phyloP scores from a whole-genome alignment of 257 asterid genomes.

The Fraxinus americana region DNA sequence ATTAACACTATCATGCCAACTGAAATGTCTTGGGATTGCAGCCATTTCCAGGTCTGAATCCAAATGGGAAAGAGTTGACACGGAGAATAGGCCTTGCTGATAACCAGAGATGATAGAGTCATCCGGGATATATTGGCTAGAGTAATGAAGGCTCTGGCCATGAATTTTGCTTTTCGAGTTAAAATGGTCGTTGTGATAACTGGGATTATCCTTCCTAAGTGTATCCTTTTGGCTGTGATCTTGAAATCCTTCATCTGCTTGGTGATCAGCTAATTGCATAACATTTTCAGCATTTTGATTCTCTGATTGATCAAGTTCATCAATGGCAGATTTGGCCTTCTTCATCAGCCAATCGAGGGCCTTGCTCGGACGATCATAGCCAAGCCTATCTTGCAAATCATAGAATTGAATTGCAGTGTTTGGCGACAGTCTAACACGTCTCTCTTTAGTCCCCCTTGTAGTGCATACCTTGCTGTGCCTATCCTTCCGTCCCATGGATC shows the following conservation, averaged over 20 bases:
- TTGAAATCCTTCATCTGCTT: background rate
- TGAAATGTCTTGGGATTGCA: background rate
- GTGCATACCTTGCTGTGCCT: slow-evolving; percentile 63
- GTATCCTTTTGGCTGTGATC: background rate
- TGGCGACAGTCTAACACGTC: slow-evolving; percentile 57
- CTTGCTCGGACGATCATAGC: slow-evolving; percentile 61
- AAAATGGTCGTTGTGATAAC: no score
- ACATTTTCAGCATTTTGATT: background rate
- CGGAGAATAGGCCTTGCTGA: background rate
- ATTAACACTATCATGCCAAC: background rate
- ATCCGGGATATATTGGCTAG: background rate
- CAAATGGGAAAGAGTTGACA: background rate
- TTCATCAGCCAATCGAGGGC: slow-evolving; percentile 66
- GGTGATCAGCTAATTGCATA: background rate
- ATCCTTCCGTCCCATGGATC: slow-evolving; percentile 42
- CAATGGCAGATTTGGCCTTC: slow-evolving; percentile 56
- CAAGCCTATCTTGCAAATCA: slow-evolving; percentile 66
- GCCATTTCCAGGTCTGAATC: background rate
- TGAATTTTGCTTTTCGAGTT: no score
- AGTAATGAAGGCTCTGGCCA: background rate
- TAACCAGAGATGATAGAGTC: background rate
- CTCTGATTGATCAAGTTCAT: slow-evolving; percentile 25
- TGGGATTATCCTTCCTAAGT: no score
- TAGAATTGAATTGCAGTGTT: slow-evolving; percentile 56
- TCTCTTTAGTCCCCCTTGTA: slow-evolving; percentile 47